Evolutionary conservation across 1,139 yeast species (phyloP).

Genomic region (Yamadazyma diddensiae): DNA sequence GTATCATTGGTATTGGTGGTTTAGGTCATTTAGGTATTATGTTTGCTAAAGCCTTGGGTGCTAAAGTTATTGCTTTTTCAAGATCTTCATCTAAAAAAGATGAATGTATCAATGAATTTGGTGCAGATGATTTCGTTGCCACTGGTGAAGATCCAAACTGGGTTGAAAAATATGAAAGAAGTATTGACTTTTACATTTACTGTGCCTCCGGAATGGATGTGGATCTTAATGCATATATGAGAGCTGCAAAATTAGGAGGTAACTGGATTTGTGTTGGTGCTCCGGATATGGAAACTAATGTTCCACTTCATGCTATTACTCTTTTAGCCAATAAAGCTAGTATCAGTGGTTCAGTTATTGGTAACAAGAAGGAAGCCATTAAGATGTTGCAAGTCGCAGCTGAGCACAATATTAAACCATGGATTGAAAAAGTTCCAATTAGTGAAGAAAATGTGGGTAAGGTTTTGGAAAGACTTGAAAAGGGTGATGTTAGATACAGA

Average conservation of each 20-base stretch:
- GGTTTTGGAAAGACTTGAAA: slow-evolving; percentile 31
- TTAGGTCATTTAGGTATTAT: slow-evolving; percentile 44
- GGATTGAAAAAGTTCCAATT: slow-evolving; percentile 42
- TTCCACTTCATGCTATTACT: slow-evolving; percentile 22
- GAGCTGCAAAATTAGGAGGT: slow-evolving; percentile 37
- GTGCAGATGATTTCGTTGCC: slow-evolving; percentile 40
- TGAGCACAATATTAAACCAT: slow-evolving; percentile 36
- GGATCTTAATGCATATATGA: slow-evolving; percentile 28
- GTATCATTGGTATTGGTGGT: slow-evolving; percentile 48
- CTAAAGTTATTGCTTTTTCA: slow-evolving; percentile 39
- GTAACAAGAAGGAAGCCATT: slow-evolving; percentile 34
- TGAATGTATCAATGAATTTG: slow-evolving; percentile 30
- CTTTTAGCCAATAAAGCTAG: slow-evolving; percentile 29
- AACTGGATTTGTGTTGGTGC: slow-evolving; percentile 53
- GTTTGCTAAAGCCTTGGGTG: slow-evolving; percentile 42
- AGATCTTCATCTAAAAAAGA: slow-evolving; percentile 34
- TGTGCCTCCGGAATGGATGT: slow-evolving; percentile 44
- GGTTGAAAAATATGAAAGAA: slow-evolving; percentile 25
- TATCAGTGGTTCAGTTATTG: slow-evolving; percentile 35
- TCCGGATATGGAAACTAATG: slow-evolving; percentile 32
- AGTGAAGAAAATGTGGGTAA: slow-evolving; percentile 25
- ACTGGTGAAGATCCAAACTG: slow-evolving; percentile 38
- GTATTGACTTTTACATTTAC: slow-evolving; percentile 47
- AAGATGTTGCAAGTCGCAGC: slow-evolving; percentile 41
- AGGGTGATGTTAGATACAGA: slow-evolving; percentile 62